Conservation (phyloP, 495 filamentous ascomycete species). For the Bacidia rubella region DNA sequence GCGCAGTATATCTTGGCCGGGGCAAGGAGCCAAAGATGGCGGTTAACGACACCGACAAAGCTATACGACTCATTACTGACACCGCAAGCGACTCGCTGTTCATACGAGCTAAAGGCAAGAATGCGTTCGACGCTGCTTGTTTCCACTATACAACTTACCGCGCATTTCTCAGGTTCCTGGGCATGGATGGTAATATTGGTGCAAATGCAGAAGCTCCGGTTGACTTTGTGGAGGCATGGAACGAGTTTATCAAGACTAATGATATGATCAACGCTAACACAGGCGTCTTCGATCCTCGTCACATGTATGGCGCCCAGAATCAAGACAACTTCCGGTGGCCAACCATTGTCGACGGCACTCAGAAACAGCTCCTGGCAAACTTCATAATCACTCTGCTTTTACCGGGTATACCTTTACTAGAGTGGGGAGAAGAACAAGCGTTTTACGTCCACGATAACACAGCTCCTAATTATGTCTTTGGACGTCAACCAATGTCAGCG, state of each 20-base stretch:
- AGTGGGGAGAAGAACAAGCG: conserved; percentile 41
- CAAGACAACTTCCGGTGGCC: conserved; percentile 43
- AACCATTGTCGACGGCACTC: conserved; percentile 33
- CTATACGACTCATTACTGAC: conserved; percentile 20
- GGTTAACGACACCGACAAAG: conserved; percentile 17
- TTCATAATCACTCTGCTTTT: conserved; percentile 34
- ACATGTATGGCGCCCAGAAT: conserved; percentile 38
- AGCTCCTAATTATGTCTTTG: conserved; percentile 37
- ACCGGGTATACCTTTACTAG: conserved; percentile 35
- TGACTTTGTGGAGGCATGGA: conserved; percentile 34
- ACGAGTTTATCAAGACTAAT: conserved; percentile 29
- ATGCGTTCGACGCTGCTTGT: conserved; percentile 31
- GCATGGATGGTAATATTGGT: conserved; percentile 33
- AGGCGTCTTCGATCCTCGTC: conserved; percentile 36
- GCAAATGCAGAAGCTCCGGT: conserved; percentile 28
- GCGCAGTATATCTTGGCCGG: conserved; percentile 26
- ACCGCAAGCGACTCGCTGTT: conserved; percentile 17
- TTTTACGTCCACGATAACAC: conserved; percentile 38
- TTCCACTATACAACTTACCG: conserved; percentile 40
- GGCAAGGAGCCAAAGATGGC: conserved; percentile 24
- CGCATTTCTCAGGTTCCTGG: conserved; percentile 34
- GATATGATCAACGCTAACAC: conserved; percentile 37
- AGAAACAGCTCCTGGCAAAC: conserved; percentile 31
- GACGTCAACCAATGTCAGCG: conserved; percentile 36
- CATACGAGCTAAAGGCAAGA: conserved; percentile 22